Base-by-base conservation (phyloP, 2,329 filamentous ascomycete species). In the Cladosporium cucumerinum region DNA sequence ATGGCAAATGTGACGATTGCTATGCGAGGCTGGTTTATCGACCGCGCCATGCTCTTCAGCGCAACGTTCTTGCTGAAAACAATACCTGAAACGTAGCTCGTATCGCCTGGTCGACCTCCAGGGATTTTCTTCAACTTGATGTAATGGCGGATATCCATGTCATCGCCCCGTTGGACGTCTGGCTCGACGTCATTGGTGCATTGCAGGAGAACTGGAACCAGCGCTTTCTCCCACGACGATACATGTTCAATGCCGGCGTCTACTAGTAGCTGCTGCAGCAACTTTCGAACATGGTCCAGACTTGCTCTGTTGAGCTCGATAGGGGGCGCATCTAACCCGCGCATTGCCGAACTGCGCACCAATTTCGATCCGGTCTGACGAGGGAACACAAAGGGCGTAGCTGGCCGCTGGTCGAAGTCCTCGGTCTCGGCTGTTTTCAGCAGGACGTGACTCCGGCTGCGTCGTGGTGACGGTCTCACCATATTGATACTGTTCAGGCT, bases 51-150 rank as follows among this genome's bases (percentile, higher is more conserved):
- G 77, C 90, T 96, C 76, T 99, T 99, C 61, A 98, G 81, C 0
- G 96, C 95, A 59, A 99, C 81, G 69, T 99, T 99, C 76, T 99
- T 99, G 14, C 93, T 95, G 76, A 99, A 99, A 1, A 99, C 93
- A 10, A 99, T 89, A 0, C 95, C 96, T 11, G 95, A 97, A 18
- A 98, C 90, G 76, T 99, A 99, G n/a, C 89, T 89, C 7, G 94
- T 98, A 77, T 99, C 94, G 26, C 91, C 88, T 21, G 94, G 93
- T 68, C 86, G 89, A 18, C 93, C 94, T 18, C 95, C 94, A 0
- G 93, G 91, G 14, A 99, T 95, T 75, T 96, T 96, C 76, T 99
- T 99, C 32, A 99, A 80, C 75, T 99, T 99, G 68, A 99, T 92
- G 73, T 97, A 99, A 75, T 98, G 93, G 3, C 95, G 87, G 66